Evolutionary conservation across 73 alveolate species (phyloP).

Genomic region (Tetrahymena thermophila): DNA sequence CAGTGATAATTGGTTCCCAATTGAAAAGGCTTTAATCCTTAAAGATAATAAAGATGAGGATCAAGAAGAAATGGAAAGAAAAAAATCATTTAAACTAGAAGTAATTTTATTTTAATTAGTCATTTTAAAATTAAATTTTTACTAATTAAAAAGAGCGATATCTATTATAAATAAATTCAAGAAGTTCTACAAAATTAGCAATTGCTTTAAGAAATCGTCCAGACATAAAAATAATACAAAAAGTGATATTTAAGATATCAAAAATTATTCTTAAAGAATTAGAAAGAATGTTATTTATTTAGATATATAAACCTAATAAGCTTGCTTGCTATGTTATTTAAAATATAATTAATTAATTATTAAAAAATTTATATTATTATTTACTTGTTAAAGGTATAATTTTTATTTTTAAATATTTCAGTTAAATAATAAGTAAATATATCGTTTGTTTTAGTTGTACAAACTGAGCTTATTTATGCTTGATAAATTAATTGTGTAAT

Average conservation of each 20-base stretch:
- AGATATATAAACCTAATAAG: too few relatives aligned
- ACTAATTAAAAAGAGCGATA: background rate
- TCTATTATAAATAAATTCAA: background rate
- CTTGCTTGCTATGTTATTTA: too few relatives aligned
- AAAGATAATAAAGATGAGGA: constrained; percentile 7
- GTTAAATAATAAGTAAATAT: too few relatives aligned
- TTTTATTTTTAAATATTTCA: too few relatives aligned
- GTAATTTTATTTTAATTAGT: background rate
- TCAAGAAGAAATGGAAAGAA: background rate
- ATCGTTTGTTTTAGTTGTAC: too few relatives aligned
- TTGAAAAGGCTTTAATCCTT: constrained; percentile 40
- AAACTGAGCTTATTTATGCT: too few relatives aligned
- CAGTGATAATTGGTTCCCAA: constrained; percentile 87
- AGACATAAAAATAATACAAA: background rate
- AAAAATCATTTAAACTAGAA: background rate
- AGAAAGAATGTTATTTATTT: too few relatives aligned
- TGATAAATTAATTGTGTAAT: too few relatives aligned
- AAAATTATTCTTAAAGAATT: background rate
- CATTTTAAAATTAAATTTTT: background rate
- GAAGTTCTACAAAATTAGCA: background rate
- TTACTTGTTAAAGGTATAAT: too few relatives aligned
- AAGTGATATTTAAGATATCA: background rate
- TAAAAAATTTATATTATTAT: too few relatives aligned
- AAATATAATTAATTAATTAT: too few relatives aligned
- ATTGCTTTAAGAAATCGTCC: background rate